phyloP scores from a whole-genome alignment of 1,139 yeast genomes.

The Taphrina confusa region DNA sequence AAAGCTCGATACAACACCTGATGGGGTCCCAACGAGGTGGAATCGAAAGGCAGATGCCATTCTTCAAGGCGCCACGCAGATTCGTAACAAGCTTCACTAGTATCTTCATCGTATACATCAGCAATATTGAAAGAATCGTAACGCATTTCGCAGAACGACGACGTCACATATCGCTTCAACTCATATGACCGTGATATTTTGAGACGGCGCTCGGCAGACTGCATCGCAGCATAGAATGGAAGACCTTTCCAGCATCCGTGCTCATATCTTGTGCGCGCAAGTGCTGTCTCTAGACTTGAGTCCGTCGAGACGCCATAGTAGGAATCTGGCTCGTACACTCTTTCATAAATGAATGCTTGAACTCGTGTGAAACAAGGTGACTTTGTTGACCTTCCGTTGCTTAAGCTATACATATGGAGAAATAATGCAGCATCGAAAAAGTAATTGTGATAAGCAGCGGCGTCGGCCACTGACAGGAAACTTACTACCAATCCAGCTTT shows the following conservation, averaged over 20 bases:
- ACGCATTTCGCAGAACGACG: background rate
- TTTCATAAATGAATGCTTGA: conserved; percentile 8
- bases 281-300: conserved; percentile 57
- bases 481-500: conserved; percentile 9
- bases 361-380: background rate
- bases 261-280: conserved; percentile 49
- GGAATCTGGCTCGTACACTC: conserved; percentile 31
- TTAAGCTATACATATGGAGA: conserved; percentile 47
- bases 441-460: conserved; percentile 37
- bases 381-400: conserved; percentile 57
- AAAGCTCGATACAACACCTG: conserved; percentile 54
- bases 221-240: conserved; percentile 58
- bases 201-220: conserved; percentile 29
- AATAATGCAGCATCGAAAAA: conserved; percentile 37
- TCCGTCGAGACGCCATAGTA: conserved; percentile 42
- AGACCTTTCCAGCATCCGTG: conserved; percentile 50
- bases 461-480: conserved; percentile 34
- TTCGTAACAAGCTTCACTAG: conserved; percentile 45
- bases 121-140: conserved; percentile 7
- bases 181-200: conserved; percentile 37
- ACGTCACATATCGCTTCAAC: background rate
- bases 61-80: conserved; percentile 71
- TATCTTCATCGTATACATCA: background rate
- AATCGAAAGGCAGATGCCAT: conserved; percentile 65
- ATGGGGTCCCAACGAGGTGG: conserved; percentile 47